Evolutionary conservation across 225 moss, liverwort and hornwort genomes (phyloP), one percentile per base, ranked within the genome.

Genomic region (Physcomitrium patens): DNA sequence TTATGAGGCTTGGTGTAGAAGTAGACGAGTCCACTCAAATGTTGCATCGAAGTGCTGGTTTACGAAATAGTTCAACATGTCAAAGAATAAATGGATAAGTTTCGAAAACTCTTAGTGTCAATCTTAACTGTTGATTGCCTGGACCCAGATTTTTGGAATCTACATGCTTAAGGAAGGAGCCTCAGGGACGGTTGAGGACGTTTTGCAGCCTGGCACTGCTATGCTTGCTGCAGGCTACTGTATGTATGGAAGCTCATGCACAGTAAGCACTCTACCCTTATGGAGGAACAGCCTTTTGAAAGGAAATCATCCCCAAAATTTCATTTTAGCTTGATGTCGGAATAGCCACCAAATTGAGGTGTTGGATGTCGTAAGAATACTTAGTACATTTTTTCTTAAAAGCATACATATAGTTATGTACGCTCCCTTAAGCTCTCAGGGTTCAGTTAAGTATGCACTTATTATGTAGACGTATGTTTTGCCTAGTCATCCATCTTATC

Each of bases 211-310:
- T 62, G 91, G 91, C 43, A 82, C 82, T 53, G 69, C 57, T 56
- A 91, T 91, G 91, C 78, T 86, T 51, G 89, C 81, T 42, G 91
- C 91, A 47, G 89, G 91, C 3, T 91, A 91, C 62, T 91, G 91
- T 77, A 91, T 91, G 91, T 91, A 91, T 84, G 91, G 91, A 55
- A 91, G 91, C 70, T 91, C 91, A 60, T 91, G 91, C 84, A 91
- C 89, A 59, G 91, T 91, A 88, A 76, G 77, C 31, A 43, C 13
- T 50, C 43, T 37, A 77, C 16, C 23, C 26, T 60, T 14, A 28
- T 31, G 55, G 15, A 28, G 14, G 6, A n/a, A n/a, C 52, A 5
- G 52, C 3, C 7, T 56, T 59, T 9, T 59, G 26, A 26, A 23
- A 3, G 11, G 22, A 59, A 27, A 12, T 23, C 23, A 59, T 59